Conservation (phyloP, 768 basidiomycete genomes). For the Cystobasidium tubakii region DNA sequence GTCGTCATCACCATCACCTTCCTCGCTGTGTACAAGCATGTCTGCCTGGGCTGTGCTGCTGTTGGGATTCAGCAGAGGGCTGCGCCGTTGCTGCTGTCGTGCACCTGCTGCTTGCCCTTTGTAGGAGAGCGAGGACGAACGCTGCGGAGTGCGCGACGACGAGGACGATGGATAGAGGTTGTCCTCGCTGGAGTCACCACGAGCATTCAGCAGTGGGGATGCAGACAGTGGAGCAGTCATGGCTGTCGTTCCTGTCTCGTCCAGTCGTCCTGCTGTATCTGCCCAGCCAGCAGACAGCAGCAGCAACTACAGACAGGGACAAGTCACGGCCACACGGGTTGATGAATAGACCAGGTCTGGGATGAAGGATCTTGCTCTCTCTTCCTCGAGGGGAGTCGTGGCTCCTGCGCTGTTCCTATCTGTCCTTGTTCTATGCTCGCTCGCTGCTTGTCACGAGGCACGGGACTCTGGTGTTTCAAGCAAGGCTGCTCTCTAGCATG, state of each 20-base stretch:
- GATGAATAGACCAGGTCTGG: too few relatives aligned
- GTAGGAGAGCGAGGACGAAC: slow-evolving; percentile 18
- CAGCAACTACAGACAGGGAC: too few relatives aligned
- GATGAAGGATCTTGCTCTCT: too few relatives aligned
- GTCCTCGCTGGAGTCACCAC: background rate
- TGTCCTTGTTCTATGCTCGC: too few relatives aligned
- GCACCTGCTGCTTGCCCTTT: slow-evolving; percentile 4
- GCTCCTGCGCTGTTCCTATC: too few relatives aligned
- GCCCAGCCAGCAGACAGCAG: too few relatives aligned
- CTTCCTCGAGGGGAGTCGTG: too few relatives aligned
- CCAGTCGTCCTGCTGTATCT: background rate
- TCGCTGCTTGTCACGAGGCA: too few relatives aligned
- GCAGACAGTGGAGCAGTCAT: background rate
- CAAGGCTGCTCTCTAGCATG: too few relatives aligned
- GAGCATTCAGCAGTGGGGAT: background rate
- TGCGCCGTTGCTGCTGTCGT: slow-evolving; percentile 5
- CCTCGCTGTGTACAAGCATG: background rate
- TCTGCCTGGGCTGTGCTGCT: background rate
- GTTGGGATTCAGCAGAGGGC: background rate
- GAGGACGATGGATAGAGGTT: background rate
- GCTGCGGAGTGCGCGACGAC: slow-evolving; percentile 1
- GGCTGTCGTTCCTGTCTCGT: background rate
- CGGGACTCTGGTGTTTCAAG: too few relatives aligned
- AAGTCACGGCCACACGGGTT: too few relatives aligned
- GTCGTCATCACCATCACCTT: background rate